These are phyloP conservation scores for Malus hybrid DNA, from an alignment of 331 rosid species.

Conservation along the genomic window DNA sequence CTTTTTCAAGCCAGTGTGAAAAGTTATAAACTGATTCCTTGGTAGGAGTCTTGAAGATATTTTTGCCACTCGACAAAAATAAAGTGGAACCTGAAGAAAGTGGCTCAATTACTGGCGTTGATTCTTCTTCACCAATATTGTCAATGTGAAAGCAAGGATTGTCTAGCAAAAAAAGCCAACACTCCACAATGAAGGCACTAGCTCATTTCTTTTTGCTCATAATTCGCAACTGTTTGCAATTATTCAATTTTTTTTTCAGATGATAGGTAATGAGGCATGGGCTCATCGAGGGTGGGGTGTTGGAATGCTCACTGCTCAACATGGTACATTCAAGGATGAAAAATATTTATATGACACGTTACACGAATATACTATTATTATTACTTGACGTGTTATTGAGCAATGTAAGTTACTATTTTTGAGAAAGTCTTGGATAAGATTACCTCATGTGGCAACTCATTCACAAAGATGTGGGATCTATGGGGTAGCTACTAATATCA, in stretches of 20 bases:
- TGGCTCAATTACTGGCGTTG: background rate
- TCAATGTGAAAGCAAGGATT: background rate
- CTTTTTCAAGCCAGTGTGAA: background rate
- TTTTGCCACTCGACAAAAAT: background rate
- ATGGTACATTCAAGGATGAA: background rate
- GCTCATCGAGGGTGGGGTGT: too few relatives aligned
- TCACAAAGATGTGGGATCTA: too few relatives aligned
- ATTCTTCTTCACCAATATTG: background rate
- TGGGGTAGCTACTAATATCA: too few relatives aligned
- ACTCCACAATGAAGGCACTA: background rate
- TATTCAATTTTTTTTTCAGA: background rate
- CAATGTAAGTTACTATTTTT: too few relatives aligned
- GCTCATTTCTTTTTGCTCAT: background rate
- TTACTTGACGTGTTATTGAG: too few relatives aligned
- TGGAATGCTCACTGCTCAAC: background rate
- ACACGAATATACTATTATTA: too few relatives aligned
- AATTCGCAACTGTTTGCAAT: background rate
- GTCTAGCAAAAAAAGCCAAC: background rate
- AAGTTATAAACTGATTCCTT: background rate
- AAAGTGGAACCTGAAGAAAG: background rate
- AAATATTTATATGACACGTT: too few relatives aligned
- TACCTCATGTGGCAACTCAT: too few relatives aligned
- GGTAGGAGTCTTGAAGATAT: background rate
- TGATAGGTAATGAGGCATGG: background rate
- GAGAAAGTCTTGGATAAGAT: too few relatives aligned